Conservation (phyloP, 371 early-diverging fungal genomes). For the Sporodiniella umbellata region DNA sequence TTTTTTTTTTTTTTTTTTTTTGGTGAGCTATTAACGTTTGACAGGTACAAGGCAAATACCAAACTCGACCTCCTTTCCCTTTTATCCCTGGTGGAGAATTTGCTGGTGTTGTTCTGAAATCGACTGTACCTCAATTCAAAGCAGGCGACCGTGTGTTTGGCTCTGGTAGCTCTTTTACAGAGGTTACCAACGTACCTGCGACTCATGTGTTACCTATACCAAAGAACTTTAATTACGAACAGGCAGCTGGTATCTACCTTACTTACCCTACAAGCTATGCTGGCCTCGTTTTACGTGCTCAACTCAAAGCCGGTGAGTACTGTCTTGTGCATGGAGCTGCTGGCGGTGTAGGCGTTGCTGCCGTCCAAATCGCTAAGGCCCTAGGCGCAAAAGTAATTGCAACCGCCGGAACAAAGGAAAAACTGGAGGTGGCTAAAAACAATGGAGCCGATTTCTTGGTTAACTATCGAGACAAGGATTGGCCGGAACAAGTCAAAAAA, state of each 20-base stretch:
- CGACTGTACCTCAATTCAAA: conserved; percentile 50
- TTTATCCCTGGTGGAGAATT: conserved; percentile 82
- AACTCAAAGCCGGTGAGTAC: conserved; percentile 61
- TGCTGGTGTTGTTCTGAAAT: conserved; percentile 40
- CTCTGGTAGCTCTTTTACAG: conserved; percentile 66
- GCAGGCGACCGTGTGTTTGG: conserved; percentile 83
- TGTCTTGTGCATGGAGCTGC: conserved; percentile 69
- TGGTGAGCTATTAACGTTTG: too few relatives aligned
- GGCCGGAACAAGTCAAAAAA: conserved; percentile 71
- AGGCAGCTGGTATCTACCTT: conserved; percentile 77
- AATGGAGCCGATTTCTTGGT: conserved; percentile 79
- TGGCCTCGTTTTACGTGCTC: conserved; percentile 70
- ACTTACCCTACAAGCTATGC: conserved; percentile 84
- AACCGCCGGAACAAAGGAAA: conserved; percentile 74
- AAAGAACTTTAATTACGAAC: conserved; percentile 63
- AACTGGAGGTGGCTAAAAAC: conserved; percentile 63
- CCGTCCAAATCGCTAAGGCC: conserved; percentile 67
- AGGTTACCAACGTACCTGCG: conserved; percentile 54
- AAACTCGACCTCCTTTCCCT: conserved; percentile 78
- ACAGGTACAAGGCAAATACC: conserved; percentile 81
- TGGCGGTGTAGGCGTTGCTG: conserved; percentile 69
- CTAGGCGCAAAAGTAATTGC: conserved; percentile 87
- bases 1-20: too few relatives aligned
- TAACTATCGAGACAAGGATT: conserved; percentile 78
- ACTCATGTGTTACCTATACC: conserved; percentile 64